Base-by-base conservation (phyloP, 345 rosid genomes). In the Eucalyptus cloeziana region DNA sequence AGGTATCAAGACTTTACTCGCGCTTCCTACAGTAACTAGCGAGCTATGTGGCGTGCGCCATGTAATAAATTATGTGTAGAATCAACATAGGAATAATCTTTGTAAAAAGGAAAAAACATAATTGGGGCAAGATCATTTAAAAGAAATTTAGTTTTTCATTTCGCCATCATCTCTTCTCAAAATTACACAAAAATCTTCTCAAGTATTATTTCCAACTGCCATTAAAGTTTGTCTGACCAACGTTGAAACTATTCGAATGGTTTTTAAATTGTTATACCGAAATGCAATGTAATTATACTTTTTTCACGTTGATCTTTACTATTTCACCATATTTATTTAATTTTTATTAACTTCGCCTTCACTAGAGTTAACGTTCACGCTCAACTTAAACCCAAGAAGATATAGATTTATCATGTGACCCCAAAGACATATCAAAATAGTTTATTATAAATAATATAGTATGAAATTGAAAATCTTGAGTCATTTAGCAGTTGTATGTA, bases 21-120 rank as follows among this genome's bases (percentile, higher is more conserved):
- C 10, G 24, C 24, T 56, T 56, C 62, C 30, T 56, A 56, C 0
- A 10, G 25, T 24, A 24, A 56, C 9, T 56, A 0, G 6, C 1
- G 19, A 9, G 62, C 62, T 9, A 16, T 1, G 30, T 24, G 6
- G 62, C 69, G 7, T 13, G 69, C 33, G 7, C 31, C 33, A 11
- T 12, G 16, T 0, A 27, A 62, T 62, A 13, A 62, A 30, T 27
- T 27, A 30, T 0, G 17, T 62, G 69, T 62, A 1, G 7, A 62
- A 62, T 62, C 16, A 13, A 30, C 31, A 30, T 62, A 25, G 64
- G 64, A 58, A 58, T 62, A 62, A 52, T 52, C 0, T 27, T 62
- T 30, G 27, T 13, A 27, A 3, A 64, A 64, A 30, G 19, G 40
- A 0, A 64, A n/a, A 15, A 64, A 64, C 19, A n/a, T 30, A 9